These are phyloP conservation scores for Ligustrum vulgare DNA, from an alignment of 257 asterid genomes.

Conservation along the genomic window DNA sequence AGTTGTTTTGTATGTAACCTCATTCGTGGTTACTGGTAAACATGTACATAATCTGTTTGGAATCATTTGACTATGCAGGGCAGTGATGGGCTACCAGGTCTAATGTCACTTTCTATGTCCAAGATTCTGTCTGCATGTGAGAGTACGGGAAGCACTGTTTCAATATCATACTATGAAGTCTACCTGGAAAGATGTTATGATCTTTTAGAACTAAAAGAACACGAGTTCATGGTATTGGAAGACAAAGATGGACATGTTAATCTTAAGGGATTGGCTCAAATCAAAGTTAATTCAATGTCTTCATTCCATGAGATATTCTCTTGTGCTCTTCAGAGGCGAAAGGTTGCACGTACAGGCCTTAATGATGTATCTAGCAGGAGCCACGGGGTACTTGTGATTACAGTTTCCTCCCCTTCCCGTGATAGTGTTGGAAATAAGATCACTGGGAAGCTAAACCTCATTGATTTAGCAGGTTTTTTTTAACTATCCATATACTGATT, in stretches of 20 bases:
- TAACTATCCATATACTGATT: neutral
- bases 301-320: slow-evolving; percentile 61
- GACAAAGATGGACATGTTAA: slow-evolving; percentile 71
- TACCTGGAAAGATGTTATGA: slow-evolving; percentile 85
- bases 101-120: slow-evolving; percentile 66
- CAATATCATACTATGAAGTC: slow-evolving; percentile 78
- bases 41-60: neutral
- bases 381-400: slow-evolving; percentile 66
- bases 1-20: neutral
- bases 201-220: slow-evolving; percentile 64
- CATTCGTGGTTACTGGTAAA: neutral
- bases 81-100: slow-evolving; percentile 65
- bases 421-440: slow-evolving; percentile 36
- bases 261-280: slow-evolving; percentile 75
- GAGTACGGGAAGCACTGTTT: slow-evolving; percentile 36
- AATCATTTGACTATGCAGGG: slow-evolving; percentile 57
- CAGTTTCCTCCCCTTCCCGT: slow-evolving; percentile 42
- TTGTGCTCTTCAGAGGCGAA: slow-evolving; percentile 67
- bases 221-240: slow-evolving; percentile 64
- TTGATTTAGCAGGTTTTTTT: slow-evolving; percentile 83
- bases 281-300: slow-evolving; percentile 44
- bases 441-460: slow-evolving; percentile 81
- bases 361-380: slow-evolving; percentile 91
- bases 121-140: slow-evolving; percentile 49
- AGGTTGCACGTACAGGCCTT: slow-evolving; percentile 68